A percentile compares a stretch with the other conserved stretches of the same genome.
Conservation (phyloP, 2,329 filamentous ascomycete genomes). For the Penicillium sp. region DNA sequence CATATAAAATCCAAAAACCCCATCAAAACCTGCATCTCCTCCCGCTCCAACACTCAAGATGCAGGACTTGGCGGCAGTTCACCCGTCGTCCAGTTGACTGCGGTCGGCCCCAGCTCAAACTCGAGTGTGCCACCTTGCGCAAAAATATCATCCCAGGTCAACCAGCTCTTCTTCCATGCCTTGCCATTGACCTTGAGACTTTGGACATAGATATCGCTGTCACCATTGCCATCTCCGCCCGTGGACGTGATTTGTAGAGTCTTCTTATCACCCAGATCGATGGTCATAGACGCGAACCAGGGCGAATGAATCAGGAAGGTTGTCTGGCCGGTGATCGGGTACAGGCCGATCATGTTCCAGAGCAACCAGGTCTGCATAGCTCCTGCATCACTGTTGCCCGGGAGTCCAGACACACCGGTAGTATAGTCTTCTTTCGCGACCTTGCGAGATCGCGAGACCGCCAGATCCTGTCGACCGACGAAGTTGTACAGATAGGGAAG, state of each 20-base stretch:
- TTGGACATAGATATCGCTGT: conserved; percentile 60
- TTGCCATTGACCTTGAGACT: conserved; percentile 64
- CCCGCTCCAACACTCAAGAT: conserved; percentile 15
- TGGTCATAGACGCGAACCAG: conserved; percentile 61
- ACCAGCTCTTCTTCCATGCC: conserved; percentile 63
- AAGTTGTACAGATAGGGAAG: conserved; percentile 70
- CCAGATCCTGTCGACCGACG: conserved; percentile 61
- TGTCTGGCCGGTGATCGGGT: conserved; percentile 67
- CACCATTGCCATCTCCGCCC: conserved; percentile 48
- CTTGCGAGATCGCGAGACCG: conserved; percentile 58
- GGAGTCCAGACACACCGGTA: conserved; percentile 57
- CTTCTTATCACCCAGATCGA: conserved; percentile 58
- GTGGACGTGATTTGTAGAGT: conserved; percentile 55
- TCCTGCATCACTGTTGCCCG: conserved; percentile 70
- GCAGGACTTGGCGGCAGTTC: conserved; percentile 62
- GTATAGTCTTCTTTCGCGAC: conserved; percentile 62
- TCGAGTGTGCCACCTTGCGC: conserved; percentile 62
- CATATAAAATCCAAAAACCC: not conserved
- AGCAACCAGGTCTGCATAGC: conserved; percentile 71
- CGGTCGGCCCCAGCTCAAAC: conserved; percentile 59
- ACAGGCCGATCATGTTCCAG: conserved; percentile 68
- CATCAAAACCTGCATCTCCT: not conserved
- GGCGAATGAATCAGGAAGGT: conserved; percentile 66
- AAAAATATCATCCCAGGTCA: conserved; percentile 67
- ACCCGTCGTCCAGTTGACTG: conserved; percentile 59